Conservation (phyloP, 192 early-diverging fungal species). For the Coemansia sp. region DNA sequence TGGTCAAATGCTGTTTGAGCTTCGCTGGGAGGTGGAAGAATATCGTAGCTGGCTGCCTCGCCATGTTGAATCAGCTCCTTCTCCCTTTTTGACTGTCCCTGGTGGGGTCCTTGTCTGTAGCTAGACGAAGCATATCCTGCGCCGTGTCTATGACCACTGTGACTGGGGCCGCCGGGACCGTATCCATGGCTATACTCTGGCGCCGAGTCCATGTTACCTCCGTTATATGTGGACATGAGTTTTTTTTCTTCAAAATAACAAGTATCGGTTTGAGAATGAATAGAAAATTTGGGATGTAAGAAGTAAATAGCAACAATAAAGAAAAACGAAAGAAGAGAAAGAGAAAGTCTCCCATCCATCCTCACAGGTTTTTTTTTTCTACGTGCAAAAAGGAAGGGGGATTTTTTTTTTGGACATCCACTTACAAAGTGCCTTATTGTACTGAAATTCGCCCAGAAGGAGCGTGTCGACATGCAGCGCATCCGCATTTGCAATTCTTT, state of each 20-base stretch:
- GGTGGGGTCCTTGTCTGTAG: background rate
- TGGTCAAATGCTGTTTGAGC: slow-evolving; percentile 16
- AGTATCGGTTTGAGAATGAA: background rate
- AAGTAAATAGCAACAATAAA: slow-evolving; percentile 4
- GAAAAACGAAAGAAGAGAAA: background rate
- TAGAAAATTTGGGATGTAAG: background rate
- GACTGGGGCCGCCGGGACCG: background rate
- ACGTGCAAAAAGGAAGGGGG: background rate
- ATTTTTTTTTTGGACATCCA: slow-evolving; percentile 5
- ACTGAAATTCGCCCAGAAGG: background rate
- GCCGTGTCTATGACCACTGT: background rate
- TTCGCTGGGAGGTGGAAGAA: slow-evolving; percentile 8
- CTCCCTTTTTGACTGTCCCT: slow-evolving; percentile 9
- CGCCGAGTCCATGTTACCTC: slow-evolving; percentile 12
- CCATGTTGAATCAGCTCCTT: slow-evolving; percentile 15
- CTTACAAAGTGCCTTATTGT: background rate
- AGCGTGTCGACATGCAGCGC: background rate
- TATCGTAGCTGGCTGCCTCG: slow-evolving; percentile 34
- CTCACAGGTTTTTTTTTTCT: background rate
- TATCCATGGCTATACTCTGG: slow-evolving; percentile 16
- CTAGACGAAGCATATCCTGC: background rate
- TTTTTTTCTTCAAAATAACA: background rate
- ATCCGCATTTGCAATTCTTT: slow-evolving; percentile 3
- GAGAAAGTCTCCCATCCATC: background rate
- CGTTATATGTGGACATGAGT: slow-evolving; percentile 8